Evolutionary conservation across 2,329 filamentous ascomycete genomes (phyloP).

Genomic region (Mycosphaerella sp.): DNA sequence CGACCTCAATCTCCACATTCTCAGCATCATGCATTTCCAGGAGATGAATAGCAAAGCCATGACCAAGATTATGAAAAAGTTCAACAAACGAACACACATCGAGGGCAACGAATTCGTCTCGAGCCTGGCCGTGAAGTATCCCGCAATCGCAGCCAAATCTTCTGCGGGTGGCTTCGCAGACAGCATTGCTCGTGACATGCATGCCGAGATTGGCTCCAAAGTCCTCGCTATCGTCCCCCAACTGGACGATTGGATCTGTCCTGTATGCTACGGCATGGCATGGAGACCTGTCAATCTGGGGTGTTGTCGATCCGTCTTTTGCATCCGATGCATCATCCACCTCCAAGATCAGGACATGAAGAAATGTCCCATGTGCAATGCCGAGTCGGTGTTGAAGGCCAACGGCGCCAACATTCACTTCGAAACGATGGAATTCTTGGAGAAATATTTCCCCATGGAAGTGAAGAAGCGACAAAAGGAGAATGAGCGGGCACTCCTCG

Average conservation of each 20-base stretch:
- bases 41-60: conserved; percentile 75
- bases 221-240: conserved; percentile 70
- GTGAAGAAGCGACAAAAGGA: conserved; percentile 52
- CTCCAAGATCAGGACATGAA: conserved; percentile 62
- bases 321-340: conserved; percentile 74
- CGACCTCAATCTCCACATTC: conserved; percentile 64
- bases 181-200: conserved; percentile 67
- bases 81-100: conserved; percentile 76
- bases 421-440: conserved; percentile 61
- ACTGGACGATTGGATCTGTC: conserved; percentile 76
- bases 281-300: conserved; percentile 72
- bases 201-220: conserved; percentile 64
- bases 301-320: conserved; percentile 68
- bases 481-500: conserved; percentile 68
- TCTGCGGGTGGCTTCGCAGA: conserved; percentile 58
- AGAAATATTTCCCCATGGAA: conserved; percentile 73
- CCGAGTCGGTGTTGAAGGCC: conserved; percentile 63
- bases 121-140: conserved; percentile 25
- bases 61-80: conserved; percentile 84
- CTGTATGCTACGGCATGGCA: conserved; percentile 71
- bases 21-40: conserved; percentile 76
- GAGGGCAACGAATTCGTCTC: conserved; percentile 40
- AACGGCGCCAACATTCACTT: conserved; percentile 62
- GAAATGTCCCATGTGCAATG: conserved; percentile 71
- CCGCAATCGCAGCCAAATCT: conserved; percentile 40